phyloP scores from a whole-genome alignment of 108 stramenopile species.

The Pseudonitzschia pungens region DNA sequence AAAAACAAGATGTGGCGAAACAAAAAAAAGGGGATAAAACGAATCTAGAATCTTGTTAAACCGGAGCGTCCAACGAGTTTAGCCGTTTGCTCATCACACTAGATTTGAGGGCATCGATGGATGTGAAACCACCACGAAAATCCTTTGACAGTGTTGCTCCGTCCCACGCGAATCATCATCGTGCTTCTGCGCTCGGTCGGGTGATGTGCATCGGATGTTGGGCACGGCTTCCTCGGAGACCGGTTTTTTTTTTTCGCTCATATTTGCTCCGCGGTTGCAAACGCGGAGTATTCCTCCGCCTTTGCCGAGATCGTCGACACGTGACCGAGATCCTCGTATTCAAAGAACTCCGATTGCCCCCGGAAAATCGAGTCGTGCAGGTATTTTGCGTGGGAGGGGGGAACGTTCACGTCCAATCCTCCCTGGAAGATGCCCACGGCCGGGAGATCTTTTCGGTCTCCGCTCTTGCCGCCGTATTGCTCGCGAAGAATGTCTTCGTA shows the following conservation, averaged over 20 bases:
- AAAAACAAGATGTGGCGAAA: too few species aligned
- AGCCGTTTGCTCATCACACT: too few species aligned
- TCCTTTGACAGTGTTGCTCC: too few species aligned
- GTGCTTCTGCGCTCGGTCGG: too few species aligned
- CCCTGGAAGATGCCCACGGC: constrained; percentile 3
- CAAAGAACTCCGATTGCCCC: constrained; percentile 1
- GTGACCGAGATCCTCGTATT: constrained; percentile 7
- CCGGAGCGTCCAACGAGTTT: too few species aligned
- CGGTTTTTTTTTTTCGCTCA: neutral
- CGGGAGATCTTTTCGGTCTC: neutral
- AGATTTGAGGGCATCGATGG: too few species aligned
- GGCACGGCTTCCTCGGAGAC: too few species aligned
- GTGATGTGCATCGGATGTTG: too few species aligned
- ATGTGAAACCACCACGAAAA: too few species aligned
- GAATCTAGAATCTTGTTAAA: too few species aligned
- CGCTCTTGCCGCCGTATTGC: neutral
- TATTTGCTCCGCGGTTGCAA: neutral
- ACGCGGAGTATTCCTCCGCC: neutral
- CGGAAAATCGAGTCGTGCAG: neutral
- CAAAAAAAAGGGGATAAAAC: too few species aligned
- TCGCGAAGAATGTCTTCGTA: neutral
- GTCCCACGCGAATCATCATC: too few species aligned
- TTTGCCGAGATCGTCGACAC: neutral
- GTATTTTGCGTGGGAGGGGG: neutral
- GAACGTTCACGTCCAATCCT: neutral